Evolutionary conservation across 1,139 yeast species (phyloP).

Genomic region (Hansenula lynferdii): DNA sequence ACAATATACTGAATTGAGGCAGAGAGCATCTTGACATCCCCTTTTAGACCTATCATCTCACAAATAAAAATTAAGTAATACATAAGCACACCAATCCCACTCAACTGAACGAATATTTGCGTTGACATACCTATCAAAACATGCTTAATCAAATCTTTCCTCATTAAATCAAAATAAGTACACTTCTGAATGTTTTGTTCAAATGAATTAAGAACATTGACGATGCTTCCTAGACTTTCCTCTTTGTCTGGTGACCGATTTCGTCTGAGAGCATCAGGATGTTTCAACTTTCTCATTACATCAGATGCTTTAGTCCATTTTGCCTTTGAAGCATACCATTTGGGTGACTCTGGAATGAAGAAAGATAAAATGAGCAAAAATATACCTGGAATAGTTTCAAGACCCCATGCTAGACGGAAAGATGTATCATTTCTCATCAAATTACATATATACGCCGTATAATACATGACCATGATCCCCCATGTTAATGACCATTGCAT

Average conservation of each 20-base stretch:
- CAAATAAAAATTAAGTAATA: constrained; percentile 58
- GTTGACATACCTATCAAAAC: constrained; percentile 47
- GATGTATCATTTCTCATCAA: constrained; percentile 43
- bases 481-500: constrained; percentile 67
- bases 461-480: constrained; percentile 58
- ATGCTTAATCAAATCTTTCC: constrained; percentile 36
- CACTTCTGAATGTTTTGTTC: constrained; percentile 31
- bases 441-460: constrained; percentile 56
- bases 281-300: constrained; percentile 24
- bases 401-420: constrained; percentile 66
- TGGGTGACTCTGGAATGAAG: constrained; percentile 68
- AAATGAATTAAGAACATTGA: constrained; percentile 33
- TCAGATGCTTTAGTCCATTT: constrained; percentile 40
- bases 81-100: constrained; percentile 67
- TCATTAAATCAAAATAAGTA: constrained; percentile 37
- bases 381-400: constrained; percentile 61
- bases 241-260: too few species aligned
- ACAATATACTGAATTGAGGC: constrained; percentile 50
- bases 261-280: neutral
- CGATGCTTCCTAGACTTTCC: constrained; percentile 35
- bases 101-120: constrained; percentile 59
- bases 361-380: constrained; percentile 36
- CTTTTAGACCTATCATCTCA: constrained; percentile 49
- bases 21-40: constrained; percentile 38
- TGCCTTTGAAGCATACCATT: constrained; percentile 58